A percentile compares a stretch with the other conserved stretches of the same genome.
These are phyloP conservation scores for Cercospora sesami DNA, from an alignment of 2,329 filamentous ascomycete species.

Conservation along the genomic window DNA sequence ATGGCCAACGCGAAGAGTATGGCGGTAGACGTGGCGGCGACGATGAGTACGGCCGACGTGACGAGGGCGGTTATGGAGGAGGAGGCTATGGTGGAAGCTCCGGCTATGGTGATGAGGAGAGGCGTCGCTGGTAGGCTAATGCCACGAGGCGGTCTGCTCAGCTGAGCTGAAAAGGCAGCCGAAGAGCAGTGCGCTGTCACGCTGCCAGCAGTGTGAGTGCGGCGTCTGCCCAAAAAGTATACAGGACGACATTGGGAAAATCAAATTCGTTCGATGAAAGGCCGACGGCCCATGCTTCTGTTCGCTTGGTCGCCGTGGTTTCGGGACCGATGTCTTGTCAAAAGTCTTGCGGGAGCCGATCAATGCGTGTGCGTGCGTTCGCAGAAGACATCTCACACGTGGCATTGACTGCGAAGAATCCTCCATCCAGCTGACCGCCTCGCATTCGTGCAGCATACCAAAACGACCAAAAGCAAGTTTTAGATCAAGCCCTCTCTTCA, in stretches of 20 bases:
- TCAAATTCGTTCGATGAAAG: not conserved
- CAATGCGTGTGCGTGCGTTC: not conserved
- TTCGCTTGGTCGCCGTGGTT: not conserved
- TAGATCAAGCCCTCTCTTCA: not conserved
- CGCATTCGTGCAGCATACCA: not conserved
- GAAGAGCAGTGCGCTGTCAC: not conserved
- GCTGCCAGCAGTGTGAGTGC: not conserved
- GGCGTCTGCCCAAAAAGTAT: not conserved
- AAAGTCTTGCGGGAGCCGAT: not conserved
- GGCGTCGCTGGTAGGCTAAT: slow-evolving; percentile 18
- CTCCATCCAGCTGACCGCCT: not conserved
- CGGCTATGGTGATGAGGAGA: slow-evolving; percentile 11
- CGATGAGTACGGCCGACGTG: slow-evolving; percentile 16
- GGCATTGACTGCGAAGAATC: not conserved
- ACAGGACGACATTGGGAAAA: not conserved
- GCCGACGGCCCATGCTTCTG: not conserved
- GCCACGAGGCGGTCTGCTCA: not conserved
- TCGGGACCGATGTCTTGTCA: not conserved
- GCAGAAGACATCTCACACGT: not conserved
- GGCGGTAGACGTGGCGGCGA: slow-evolving; percentile 10
- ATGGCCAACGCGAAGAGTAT: slow-evolving; percentile 11
- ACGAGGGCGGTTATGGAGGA: slow-evolving; percentile 18
- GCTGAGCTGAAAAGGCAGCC: not conserved
- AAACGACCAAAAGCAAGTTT: not conserved
- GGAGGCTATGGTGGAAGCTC: slow-evolving; percentile 23